Conservation (phyloP, 176 grass and related monocot genomes). For the Zizania latifolia region DNA sequence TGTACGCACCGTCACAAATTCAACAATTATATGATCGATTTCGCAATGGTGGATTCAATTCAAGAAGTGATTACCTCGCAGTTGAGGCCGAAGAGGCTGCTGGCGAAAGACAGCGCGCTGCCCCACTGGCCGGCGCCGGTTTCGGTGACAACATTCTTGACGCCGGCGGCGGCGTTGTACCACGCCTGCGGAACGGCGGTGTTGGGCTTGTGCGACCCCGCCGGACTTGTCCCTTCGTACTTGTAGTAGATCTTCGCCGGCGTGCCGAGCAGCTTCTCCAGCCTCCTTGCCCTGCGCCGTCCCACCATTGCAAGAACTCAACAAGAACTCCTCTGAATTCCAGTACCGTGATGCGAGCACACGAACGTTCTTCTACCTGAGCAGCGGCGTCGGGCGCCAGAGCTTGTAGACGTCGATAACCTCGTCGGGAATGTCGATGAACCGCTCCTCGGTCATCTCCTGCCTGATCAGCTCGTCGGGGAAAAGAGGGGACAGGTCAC, state of each 20-base stretch:
- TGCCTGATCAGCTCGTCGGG: slow-evolving; percentile 93
- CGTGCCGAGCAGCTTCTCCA: slow-evolving; percentile 74
- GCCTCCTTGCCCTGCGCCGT: slow-evolving; percentile 59
- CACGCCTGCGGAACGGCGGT: slow-evolving; percentile 92
- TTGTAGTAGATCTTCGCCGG: slow-evolving; percentile 99
- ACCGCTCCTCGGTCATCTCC: slow-evolving; percentile 66
- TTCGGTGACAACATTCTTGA: slow-evolving; percentile 81
- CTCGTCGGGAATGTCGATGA: slow-evolving; percentile 76
- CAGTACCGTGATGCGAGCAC: not conserved
- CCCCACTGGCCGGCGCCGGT: slow-evolving; percentile 97
- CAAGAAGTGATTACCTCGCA: slow-evolving; percentile 46
- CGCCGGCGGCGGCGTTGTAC: slow-evolving; percentile 76
- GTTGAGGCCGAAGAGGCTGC: slow-evolving; percentile 77
- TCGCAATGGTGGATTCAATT: not conserved
- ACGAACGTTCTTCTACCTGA: slow-evolving; percentile 36
- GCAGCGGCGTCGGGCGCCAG: slow-evolving; percentile 90
- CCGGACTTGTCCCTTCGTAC: slow-evolving; percentile 92
- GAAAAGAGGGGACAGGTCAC: slow-evolving; percentile 74
- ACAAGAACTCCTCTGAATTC: not conserved
- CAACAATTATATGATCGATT: not conserved
- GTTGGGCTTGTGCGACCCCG: slow-evolving; percentile 91
- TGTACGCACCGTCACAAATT: not conserved
- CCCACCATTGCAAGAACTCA: not conserved
- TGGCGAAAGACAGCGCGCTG: slow-evolving; percentile 89
- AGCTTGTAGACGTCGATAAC: slow-evolving; percentile 69